These are phyloP conservation scores for Aspergillus oerlinghausenensis DNA, from an alignment of 2,329 filamentous ascomycete genomes.

Conservation along the genomic window DNA sequence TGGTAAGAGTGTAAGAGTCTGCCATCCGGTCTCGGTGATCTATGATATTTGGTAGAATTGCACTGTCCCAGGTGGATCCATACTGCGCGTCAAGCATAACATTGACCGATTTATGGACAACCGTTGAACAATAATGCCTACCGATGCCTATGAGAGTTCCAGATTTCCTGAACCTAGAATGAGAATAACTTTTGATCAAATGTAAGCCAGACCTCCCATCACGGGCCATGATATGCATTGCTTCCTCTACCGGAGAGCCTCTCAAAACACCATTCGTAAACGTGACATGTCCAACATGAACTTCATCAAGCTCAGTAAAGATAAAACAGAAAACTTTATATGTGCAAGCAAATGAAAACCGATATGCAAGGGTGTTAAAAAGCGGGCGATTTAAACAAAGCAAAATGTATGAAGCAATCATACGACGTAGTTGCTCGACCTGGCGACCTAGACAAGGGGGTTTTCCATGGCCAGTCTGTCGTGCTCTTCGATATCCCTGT, in stretches of 20 bases:
- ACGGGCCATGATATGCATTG: neutral
- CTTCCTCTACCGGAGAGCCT: slow-evolving; percentile 18
- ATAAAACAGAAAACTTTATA: slow-evolving; percentile 4
- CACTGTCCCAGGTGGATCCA: neutral
- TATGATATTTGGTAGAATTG: neutral
- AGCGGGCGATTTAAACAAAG: neutral
- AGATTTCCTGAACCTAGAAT: neutral
- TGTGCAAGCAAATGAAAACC: slow-evolving; percentile 13
- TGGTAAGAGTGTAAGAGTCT: neutral
- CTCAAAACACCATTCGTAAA: slow-evolving; percentile 15
- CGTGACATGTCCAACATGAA: slow-evolving; percentile 12
- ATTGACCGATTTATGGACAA: neutral
- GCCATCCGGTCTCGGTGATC: neutral
- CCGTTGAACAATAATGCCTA: neutral
- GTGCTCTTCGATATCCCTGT: slow-evolving; percentile 82
- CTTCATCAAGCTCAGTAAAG: slow-evolving; percentile 1
- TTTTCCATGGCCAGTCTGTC: slow-evolving; percentile 61
- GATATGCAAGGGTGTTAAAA: slow-evolving; percentile 1
- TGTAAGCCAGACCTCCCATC: neutral
- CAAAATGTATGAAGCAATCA: neutral
- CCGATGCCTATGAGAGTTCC: neutral
- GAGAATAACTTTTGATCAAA: neutral
- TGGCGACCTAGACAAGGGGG: slow-evolving; percentile 24
- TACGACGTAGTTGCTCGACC: neutral
- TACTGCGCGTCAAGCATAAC: neutral